phyloP scores from a whole-genome alignment of 1,284 basidiomycete species.

The Neolentinus lepideus region DNA sequence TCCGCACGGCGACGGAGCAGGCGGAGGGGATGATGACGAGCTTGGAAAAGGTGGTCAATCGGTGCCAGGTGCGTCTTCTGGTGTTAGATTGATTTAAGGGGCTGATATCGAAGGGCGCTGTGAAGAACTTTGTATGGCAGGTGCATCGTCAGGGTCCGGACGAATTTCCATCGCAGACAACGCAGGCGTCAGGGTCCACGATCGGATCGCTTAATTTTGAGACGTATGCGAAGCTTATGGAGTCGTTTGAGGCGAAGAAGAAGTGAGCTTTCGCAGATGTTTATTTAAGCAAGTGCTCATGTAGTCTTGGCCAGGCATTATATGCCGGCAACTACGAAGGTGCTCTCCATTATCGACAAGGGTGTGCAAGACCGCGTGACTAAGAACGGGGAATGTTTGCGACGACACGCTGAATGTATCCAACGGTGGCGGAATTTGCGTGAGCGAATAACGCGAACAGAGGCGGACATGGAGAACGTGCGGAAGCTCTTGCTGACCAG shows the following conservation, averaged over 20 bases:
- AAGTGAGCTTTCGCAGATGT: slow-evolving; percentile 41
- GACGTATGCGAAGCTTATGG: slow-evolving; percentile 53
- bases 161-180: slow-evolving; percentile 33
- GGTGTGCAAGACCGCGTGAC: slow-evolving; percentile 86
- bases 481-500: slow-evolving; percentile 51
- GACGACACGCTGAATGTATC: slow-evolving; percentile 80
- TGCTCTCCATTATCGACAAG: slow-evolving; percentile 89
- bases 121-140: slow-evolving; percentile 77
- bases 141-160: slow-evolving; percentile 52
- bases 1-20: slow-evolving; percentile 86
- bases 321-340: slow-evolving; percentile 87
- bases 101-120: slow-evolving; percentile 7
- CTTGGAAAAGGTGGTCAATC: slow-evolving; percentile 83
- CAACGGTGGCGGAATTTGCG: slow-evolving; percentile 75
- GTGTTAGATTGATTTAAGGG: neutral
- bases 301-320: slow-evolving; percentile 57
- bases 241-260: slow-evolving; percentile 80
- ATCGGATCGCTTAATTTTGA: slow-evolving; percentile 49
- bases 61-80: slow-evolving; percentile 61
- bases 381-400: slow-evolving; percentile 89
- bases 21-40: slow-evolving; percentile 96
- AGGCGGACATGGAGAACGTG: slow-evolving; percentile 73
- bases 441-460: slow-evolving; percentile 71
- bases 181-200: slow-evolving; percentile 43
- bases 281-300: slow-evolving; percentile 3